These are phyloP conservation scores for Phaeophleospora eucalypticola DNA, from an alignment of 2,329 filamentous ascomycete genomes.

Conservation along the genomic window DNA sequence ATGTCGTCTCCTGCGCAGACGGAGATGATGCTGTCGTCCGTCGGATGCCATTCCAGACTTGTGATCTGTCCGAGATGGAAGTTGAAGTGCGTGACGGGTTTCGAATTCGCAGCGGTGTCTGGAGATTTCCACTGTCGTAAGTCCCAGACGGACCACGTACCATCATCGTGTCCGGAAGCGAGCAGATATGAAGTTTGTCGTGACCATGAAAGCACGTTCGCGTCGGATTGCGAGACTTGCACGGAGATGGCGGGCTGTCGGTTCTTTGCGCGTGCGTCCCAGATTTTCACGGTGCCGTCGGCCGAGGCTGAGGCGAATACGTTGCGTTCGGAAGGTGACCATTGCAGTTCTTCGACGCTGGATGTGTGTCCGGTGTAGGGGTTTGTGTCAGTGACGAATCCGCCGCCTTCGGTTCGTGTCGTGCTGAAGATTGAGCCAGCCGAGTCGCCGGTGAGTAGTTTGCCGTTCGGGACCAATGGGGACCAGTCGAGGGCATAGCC, in stretches of 20 bases:
- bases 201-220: constrained; percentile 97
- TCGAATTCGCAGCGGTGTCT: constrained; percentile 51
- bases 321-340: constrained; percentile 87
- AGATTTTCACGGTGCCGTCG: constrained; percentile 92
- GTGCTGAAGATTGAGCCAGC: constrained; percentile 86
- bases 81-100: constrained; percentile 84
- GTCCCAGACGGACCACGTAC: constrained; percentile 94
- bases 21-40: constrained; percentile 90
- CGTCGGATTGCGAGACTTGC: constrained; percentile 75
- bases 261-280: constrained; percentile 90
- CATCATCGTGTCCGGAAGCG: constrained; percentile 88
- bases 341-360: constrained; percentile 92
- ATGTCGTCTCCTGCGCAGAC: constrained; percentile 92
- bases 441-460: constrained; percentile 87
- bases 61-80: constrained; percentile 98
- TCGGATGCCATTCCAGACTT: constrained; percentile 93
- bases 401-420: constrained; percentile 78
- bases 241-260: constrained; percentile 84
- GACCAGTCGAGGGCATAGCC: constrained; percentile 99
- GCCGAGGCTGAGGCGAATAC: constrained; percentile 93
- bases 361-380: constrained; percentile 79
- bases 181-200: constrained; percentile 82
- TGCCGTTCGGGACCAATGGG: constrained; percentile 71
- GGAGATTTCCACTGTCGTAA: constrained; percentile 81
- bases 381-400: constrained; percentile 80